Evolutionary conservation across 73 alveolate genomes (phyloP).

Genomic region (Paramecium sonneborni): DNA sequence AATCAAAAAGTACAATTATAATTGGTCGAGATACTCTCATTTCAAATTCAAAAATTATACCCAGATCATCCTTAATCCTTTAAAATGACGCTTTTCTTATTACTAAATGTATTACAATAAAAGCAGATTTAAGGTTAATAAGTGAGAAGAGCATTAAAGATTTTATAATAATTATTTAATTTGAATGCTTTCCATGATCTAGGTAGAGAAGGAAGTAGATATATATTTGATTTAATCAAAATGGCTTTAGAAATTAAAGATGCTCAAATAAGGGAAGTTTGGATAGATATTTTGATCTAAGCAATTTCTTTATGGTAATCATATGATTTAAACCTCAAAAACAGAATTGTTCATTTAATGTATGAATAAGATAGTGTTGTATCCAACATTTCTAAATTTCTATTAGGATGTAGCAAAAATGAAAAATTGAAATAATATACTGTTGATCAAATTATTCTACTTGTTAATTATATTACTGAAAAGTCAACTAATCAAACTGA

Average conservation of each 20-base stretch:
- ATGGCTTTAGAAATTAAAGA: conserved; percentile 25
- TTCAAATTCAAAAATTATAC: conserved; percentile 22
- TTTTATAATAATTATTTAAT: background rate
- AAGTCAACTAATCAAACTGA: conserved; percentile 26
- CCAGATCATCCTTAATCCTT: background rate
- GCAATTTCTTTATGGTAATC: background rate
- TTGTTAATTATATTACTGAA: background rate
- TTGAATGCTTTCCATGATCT: background rate
- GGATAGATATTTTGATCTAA: background rate
- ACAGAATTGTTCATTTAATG: background rate
- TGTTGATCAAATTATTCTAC: background rate
- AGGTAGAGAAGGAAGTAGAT: conserved; percentile 37
- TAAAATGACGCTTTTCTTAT: conserved; percentile 10
- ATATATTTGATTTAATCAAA: background rate
- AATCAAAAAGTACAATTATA: conserved; percentile 1
- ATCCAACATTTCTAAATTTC: background rate
- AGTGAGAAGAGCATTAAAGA: background rate
- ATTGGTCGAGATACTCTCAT: conserved; percentile 5
- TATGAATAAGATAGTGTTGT: background rate
- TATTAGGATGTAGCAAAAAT: background rate
- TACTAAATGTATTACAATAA: background rate
- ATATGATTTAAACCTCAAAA: background rate
- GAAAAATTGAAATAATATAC: background rate
- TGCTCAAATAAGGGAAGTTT: background rate
- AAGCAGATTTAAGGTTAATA: background rate